Evolutionary conservation across 495 filamentous ascomycete species (phyloP), one percentile per base, ranked within the genome.

Genomic region (Penicillium robsamsonii): DNA sequence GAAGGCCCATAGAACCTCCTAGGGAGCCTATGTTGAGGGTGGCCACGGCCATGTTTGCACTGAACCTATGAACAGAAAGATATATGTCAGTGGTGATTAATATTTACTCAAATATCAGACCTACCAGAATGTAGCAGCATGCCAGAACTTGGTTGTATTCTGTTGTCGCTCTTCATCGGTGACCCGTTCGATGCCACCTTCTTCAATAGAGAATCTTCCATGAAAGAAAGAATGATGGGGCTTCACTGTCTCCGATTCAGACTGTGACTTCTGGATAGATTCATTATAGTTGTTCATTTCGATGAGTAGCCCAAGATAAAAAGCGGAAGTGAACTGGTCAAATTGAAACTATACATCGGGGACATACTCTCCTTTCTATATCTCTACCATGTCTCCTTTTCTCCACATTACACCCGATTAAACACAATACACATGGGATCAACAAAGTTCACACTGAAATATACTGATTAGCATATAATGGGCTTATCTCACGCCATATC

Each of bases 21-120:
- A 88, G 66, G 4, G 84, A 79, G 10, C 85, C 86, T 41, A 88
- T 78, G 22, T 84, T 85, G 53, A 89, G 84, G 9, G 85, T 81
- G 1, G 79, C 80, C 13, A 88, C 81, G 15, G 83, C 82, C 79
- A 87, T 84, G 61, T 88, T 89, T 46, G 83, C 81, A 2, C 84
- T 84, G 42, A 88, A 71, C 66, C 63, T 69, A 25, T 57, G 45
- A 17, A n/a, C 25, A 13, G 1, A 18, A n/a, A 37, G 15, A 11
- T 41, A 35, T 48, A n/a, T 25, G 3, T 53, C 4, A 40, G 20
- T 37, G 5, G 33, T 15, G 13, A 7, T 37, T 15, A 6, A 37
- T 37, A 7, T 7, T n/a, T 13, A 37, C 5, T 37, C 33, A 8
- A 0, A n/a, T n/a, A 37, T n/a, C 2, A 7, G 33, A 15, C 42